These are phyloP conservation scores for Malassezia sp. DNA, from an alignment of 1,284 basidiomycete species.

Conservation along the genomic window DNA sequence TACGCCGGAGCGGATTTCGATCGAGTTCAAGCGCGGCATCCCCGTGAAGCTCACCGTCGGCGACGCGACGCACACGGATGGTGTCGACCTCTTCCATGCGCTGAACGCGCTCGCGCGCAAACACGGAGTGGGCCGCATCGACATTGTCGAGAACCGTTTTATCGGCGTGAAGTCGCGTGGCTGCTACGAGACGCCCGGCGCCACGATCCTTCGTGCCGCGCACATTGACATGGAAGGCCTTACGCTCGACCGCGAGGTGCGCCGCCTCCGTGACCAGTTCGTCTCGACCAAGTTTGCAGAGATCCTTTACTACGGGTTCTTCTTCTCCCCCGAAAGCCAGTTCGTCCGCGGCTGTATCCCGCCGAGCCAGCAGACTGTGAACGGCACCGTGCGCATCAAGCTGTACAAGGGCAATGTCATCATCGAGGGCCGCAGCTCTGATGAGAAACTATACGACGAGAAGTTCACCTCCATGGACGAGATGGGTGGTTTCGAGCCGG, in stretches of 20 bases:
- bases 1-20: constrained; percentile 62
- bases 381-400: constrained; percentile 78
- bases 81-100: constrained; percentile 86
- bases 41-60: constrained; percentile 48
- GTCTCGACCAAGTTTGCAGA: constrained; percentile 77
- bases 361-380: constrained; percentile 90
- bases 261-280: constrained; percentile 86
- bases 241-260: constrained; percentile 91
- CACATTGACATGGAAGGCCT: constrained; percentile 96
- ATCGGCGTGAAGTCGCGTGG: constrained; percentile 97
- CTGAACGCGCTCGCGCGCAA: constrained; percentile 86
- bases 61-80: constrained; percentile 56
- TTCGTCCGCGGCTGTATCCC: constrained; percentile 61
- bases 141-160: constrained; percentile 98
- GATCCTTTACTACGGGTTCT: constrained; percentile 85
- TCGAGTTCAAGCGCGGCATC: constrained; percentile 64
- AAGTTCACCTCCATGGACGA: constrained; percentile 98
- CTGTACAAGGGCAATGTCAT: constrained; percentile 94
- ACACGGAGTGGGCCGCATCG: constrained; percentile 90
- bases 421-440: constrained; percentile 78
- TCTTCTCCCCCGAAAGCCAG: constrained; percentile 95
- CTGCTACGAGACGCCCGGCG: constrained; percentile 94
- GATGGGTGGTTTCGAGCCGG: constrained; percentile 77
- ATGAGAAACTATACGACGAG: constrained; percentile 84
- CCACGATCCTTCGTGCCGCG: constrained; percentile 85